These are phyloP conservation scores for Cyberlindnera xylosilytica DNA, from an alignment of 805 yeast genomes.

Conservation along the genomic window DNA sequence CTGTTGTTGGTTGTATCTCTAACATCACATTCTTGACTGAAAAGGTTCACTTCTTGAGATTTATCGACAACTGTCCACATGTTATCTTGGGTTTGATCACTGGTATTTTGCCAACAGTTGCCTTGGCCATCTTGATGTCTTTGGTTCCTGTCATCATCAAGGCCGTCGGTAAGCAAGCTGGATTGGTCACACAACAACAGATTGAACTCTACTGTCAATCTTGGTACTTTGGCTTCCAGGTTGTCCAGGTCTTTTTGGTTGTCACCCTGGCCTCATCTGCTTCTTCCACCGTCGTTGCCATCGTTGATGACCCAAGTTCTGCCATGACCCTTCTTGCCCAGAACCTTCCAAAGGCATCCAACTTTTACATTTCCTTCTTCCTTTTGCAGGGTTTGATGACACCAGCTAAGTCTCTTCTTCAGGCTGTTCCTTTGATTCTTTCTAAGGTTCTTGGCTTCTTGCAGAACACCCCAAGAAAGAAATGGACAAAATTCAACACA, in stretches of 20 bases:
- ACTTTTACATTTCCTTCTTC: slow-evolving; percentile 83
- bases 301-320: slow-evolving; percentile 57
- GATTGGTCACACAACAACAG: slow-evolving; percentile 65
- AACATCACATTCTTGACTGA: slow-evolving; percentile 73
- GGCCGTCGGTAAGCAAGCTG: slow-evolving; percentile 70
- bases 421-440: slow-evolving; percentile 68
- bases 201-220: slow-evolving; percentile 81
- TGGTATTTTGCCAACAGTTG: slow-evolving; percentile 79
- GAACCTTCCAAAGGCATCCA: slow-evolving; percentile 85
- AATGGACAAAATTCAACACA: slow-evolving; percentile 73
- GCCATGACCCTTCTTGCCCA: slow-evolving; percentile 76
- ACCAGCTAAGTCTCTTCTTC: slow-evolving; percentile 74
- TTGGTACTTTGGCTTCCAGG: slow-evolving; percentile 89
- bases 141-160: slow-evolving; percentile 83
- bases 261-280: slow-evolving; percentile 82
- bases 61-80: slow-evolving; percentile 70
- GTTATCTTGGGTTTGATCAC: slow-evolving; percentile 79
- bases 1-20: slow-evolving; percentile 94
- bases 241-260: slow-evolving; percentile 83
- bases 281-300: slow-evolving; percentile 66
- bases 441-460: slow-evolving; percentile 71
- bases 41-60: slow-evolving; percentile 69
- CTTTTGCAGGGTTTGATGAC: slow-evolving; percentile 76
- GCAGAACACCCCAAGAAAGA: slow-evolving; percentile 88
- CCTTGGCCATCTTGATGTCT: slow-evolving; percentile 79